Evolutionary conservation across 2,329 filamentous ascomycete genomes (phyloP).

Genomic region (Cryphonectria naterciae): DNA sequence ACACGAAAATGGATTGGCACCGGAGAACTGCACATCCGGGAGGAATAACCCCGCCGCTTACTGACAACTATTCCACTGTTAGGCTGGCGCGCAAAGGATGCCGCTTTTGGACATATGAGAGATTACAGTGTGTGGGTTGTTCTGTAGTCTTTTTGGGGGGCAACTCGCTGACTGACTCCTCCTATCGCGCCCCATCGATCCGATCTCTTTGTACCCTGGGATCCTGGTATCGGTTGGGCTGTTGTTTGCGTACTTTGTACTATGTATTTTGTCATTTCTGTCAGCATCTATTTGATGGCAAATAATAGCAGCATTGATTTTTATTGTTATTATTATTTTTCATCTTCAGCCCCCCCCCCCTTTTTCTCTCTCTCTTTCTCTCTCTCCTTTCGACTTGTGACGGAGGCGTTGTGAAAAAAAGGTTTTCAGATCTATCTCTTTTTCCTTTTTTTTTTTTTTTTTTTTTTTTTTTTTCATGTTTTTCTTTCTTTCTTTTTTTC

Average conservation of each 20-base stretch:
- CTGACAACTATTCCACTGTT: background rate
- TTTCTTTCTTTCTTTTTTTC: background rate
- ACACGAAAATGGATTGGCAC: constrained; percentile 16
- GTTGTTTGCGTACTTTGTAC: background rate
- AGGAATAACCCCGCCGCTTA: background rate
- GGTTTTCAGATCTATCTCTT: background rate
- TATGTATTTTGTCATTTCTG: background rate
- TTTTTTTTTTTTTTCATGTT: background rate
- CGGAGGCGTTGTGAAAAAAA: background rate
- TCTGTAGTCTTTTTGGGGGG: background rate
- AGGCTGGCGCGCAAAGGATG: constrained; percentile 1
- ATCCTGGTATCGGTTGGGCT: background rate
- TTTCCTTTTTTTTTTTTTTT: background rate
- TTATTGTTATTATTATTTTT: background rate
- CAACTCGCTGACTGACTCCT: background rate
- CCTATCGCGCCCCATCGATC: background rate
- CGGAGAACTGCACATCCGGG: constrained; percentile 20
- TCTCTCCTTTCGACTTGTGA: background rate
- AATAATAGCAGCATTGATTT: background rate
- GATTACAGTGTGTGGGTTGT: background rate
- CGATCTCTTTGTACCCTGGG: background rate
- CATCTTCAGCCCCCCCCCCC: no score
- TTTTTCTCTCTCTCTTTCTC: background rate
- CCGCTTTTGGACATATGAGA: background rate
- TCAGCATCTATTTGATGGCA: background rate